Conservation (phyloP, 176 grass and related monocot genomes). For the Triticum monococcum region DNA sequence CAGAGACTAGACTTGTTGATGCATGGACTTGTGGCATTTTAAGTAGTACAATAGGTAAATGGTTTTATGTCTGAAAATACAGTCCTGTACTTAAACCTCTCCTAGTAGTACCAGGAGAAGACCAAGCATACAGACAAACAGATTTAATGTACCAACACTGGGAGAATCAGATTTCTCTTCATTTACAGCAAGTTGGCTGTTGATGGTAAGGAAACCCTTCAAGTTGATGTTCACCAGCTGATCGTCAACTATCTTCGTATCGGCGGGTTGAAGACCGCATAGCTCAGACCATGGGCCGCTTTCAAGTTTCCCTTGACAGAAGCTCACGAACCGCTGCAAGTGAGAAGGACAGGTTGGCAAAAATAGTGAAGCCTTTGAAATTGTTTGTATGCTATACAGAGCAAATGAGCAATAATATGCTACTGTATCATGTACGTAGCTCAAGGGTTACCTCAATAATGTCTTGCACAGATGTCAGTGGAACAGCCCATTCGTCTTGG, state of each 20-base stretch:
- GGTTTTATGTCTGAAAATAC: neutral
- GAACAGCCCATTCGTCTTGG: conserved; percentile 86
- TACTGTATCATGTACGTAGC: neutral
- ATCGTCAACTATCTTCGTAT: conserved; percentile 80
- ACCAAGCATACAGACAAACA: neutral
- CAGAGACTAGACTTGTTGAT: neutral
- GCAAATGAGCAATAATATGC: neutral
- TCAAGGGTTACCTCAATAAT: conserved; percentile 57
- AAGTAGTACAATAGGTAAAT: neutral
- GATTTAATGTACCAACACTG: conserved; percentile 50
- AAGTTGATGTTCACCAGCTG: conserved; percentile 66
- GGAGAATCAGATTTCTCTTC: conserved; percentile 69
- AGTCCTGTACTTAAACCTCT: neutral
- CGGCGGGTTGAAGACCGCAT: conserved; percentile 64
- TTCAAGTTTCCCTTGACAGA: conserved; percentile 63
- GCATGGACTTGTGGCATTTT: neutral
- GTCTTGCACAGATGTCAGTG: conserved; percentile 64
- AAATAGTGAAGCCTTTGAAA: neutral
- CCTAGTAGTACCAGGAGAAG: neutral
- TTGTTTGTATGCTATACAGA: neutral
- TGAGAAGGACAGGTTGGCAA: neutral
- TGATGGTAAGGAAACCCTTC: conserved; percentile 88
- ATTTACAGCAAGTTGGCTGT: conserved; percentile 78
- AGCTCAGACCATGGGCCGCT: conserved; percentile 82
- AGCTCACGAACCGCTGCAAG: conserved; percentile 58